A percentile compares a stretch with the other conserved stretches of the same genome.
phyloP scores from a whole-genome alignment of 2,329 filamentous ascomycete genomes.

The Boeremia exigua region DNA sequence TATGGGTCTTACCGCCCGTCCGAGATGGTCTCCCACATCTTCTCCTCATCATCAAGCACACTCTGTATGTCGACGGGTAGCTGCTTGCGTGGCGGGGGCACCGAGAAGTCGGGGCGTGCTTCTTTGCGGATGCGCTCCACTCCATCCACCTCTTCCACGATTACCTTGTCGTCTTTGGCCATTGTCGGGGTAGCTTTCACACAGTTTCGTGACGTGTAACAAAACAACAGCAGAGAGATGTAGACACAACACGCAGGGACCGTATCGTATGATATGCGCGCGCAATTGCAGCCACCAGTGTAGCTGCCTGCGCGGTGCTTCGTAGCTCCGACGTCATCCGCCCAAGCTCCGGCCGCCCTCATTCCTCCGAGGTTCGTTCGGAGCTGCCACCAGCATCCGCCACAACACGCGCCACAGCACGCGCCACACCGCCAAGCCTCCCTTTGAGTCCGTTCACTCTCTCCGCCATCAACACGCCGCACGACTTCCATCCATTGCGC shows the following conservation, averaged over 20 bases:
- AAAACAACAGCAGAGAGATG: neutral
- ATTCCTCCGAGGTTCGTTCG: conserved; percentile 3
- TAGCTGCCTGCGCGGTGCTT: neutral
- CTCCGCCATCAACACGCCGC: conserved; percentile 26
- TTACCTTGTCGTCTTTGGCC: conserved; percentile 46
- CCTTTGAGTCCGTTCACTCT: conserved; percentile 25
- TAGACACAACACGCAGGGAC: neutral
- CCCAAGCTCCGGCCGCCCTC: conserved; percentile 4
- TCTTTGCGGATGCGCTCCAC: conserved; percentile 53
- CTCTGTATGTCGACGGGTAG: conserved; percentile 63
- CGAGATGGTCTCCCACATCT: conserved; percentile 75
- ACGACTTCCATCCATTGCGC: conserved; percentile 41
- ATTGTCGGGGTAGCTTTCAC: conserved; percentile 28
- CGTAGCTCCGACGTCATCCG: conserved; percentile 16
- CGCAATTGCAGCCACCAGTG: neutral
- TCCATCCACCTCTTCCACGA: conserved; percentile 36
- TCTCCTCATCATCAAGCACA: conserved; percentile 65
- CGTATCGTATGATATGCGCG: neutral
- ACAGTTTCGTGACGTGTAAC: no score
- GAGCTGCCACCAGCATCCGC: neutral
- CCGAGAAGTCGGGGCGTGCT: conserved; percentile 55
- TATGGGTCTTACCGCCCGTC: conserved; percentile 72
- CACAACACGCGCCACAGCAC: neutral
- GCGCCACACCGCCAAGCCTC: conserved; percentile 24
- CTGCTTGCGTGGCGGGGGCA: conserved; percentile 57